These are phyloP conservation scores for Globisporangium barbulae DNA, from an alignment of 352 stramenopile genomes.

Conservation along the genomic window DNA sequence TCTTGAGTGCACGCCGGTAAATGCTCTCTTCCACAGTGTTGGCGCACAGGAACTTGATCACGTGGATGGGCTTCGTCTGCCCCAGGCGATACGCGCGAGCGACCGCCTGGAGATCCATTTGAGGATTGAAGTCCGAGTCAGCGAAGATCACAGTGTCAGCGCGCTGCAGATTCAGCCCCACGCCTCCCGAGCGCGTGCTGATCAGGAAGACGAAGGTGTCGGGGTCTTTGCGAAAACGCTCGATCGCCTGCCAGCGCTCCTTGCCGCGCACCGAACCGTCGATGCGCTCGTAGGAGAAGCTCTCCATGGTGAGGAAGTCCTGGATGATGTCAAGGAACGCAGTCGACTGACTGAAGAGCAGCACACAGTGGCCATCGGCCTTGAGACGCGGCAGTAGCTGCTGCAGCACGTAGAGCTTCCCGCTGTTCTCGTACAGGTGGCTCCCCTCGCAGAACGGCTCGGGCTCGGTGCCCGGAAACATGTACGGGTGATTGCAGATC, in stretches of 20 bases:
- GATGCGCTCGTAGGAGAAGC: conserved; percentile 76
- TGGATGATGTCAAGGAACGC: conserved; percentile 79
- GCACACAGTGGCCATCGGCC: conserved; percentile 76
- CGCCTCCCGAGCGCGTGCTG: conserved; percentile 64
- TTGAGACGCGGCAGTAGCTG: conserved; percentile 77
- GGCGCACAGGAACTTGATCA: conserved; percentile 74
- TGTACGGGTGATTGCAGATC: conserved; percentile 87
- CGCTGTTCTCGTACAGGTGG: conserved; percentile 75
- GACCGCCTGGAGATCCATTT: conserved; percentile 67
- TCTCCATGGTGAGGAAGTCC: conserved; percentile 71
- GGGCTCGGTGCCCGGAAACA: conserved; percentile 85
- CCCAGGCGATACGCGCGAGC: conserved; percentile 67
- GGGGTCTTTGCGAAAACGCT: conserved; percentile 79
- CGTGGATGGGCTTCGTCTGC: conserved; percentile 74
- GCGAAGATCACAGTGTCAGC: conserved; percentile 82
- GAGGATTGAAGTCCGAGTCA: conserved; percentile 79
- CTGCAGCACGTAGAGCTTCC: conserved; percentile 85
- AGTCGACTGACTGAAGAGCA: conserved; percentile 80
- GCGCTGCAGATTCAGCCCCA: conserved; percentile 73
- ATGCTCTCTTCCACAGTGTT: conserved; percentile 82
- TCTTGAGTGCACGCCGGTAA: conserved; percentile 62
- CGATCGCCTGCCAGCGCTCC: conserved; percentile 78
- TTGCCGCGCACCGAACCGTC: conserved; percentile 74
- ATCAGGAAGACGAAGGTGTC: conserved; percentile 89
- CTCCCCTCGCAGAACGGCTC: conserved; percentile 71